Evolutionary conservation across 192 early-diverging fungal genomes (phyloP).

Genomic region (Chytriomyces hyalinus): DNA sequence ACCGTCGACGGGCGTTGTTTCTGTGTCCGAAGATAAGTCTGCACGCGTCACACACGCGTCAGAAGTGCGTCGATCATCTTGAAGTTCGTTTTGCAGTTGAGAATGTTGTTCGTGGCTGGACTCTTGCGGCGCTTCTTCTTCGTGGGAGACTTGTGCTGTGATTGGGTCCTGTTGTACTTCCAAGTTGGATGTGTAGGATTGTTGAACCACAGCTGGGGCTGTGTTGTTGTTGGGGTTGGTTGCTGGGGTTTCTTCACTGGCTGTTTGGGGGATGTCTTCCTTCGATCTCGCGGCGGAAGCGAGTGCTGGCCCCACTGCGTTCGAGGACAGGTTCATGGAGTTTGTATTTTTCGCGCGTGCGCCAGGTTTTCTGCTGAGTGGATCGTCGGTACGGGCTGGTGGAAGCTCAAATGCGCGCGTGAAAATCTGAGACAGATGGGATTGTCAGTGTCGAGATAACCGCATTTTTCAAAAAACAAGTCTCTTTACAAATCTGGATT

Average conservation of each 20-base stretch:
- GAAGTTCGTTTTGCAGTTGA: not conserved
- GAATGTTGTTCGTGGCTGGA: not conserved
- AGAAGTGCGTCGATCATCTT: not conserved
- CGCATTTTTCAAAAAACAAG: not conserved
- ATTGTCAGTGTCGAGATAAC: not conserved
- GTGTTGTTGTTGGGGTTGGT: not conserved
- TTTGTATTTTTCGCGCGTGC: not conserved
- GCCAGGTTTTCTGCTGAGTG: not conserved
- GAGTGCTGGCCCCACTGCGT: not conserved
- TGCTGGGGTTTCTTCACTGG: not conserved
- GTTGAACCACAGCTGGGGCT: not conserved
- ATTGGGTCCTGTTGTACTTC: not conserved
- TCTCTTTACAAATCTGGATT: not conserved
- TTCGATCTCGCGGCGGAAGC: not conserved
- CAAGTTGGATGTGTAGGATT: not conserved
- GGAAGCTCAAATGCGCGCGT: not conserved
- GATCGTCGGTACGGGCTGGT: not conserved
- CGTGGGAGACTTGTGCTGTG: not conserved
- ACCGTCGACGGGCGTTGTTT: slow-evolving; percentile 12
- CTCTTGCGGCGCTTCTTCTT: not conserved
- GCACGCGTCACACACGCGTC: not conserved
- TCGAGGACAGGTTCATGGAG: not conserved
- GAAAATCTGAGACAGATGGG: too few species aligned
- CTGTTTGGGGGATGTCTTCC: not conserved
- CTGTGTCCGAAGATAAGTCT: not conserved